phyloP scores from a whole-genome alignment of 164 flowering plant genomes.

The Santalum album region DNA sequence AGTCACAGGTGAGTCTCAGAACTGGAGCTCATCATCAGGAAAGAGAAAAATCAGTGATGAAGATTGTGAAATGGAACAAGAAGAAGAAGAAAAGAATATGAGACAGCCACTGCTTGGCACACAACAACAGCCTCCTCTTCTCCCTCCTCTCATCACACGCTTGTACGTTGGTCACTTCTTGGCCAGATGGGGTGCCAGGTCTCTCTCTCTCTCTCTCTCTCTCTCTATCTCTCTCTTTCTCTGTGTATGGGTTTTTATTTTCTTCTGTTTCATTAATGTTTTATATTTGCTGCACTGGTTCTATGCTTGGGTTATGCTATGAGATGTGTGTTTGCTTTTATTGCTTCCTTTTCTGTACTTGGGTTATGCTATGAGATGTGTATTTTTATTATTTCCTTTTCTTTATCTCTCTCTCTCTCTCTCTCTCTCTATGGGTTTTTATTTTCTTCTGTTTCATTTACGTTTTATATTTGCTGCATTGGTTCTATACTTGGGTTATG shows the following conservation, averaged over 20 bases:
- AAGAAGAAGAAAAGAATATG: not conserved
- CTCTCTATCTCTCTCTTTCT: not conserved
- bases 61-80: not conserved
- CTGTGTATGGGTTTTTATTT: not conserved
- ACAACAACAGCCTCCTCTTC: not conserved
- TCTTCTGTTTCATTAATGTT: too few species aligned
- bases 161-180: slow-evolving; percentile 70
- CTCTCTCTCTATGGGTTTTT: not conserved
- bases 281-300: too few species aligned
- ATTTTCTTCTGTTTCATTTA: too few species aligned
- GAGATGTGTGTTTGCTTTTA: too few species aligned
- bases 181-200: slow-evolving; percentile 97
- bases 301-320: too few species aligned
- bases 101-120: slow-evolving; percentile 7
- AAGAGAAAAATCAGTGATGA: not conserved
- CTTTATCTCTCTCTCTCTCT: not conserved
- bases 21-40: not conserved
- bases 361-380: too few species aligned
- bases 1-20: too few species aligned
- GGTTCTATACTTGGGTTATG: too few species aligned
- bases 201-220: not conserved
- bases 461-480: too few species aligned
- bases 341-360: too few species aligned
- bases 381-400: not conserved
- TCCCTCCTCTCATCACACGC: slow-evolving; percentile 33